Evolutionary conservation across 768 basidiomycete genomes (phyloP), one percentile per base, ranked within the genome.

Genomic region (Polyporus arcularius): DNA sequence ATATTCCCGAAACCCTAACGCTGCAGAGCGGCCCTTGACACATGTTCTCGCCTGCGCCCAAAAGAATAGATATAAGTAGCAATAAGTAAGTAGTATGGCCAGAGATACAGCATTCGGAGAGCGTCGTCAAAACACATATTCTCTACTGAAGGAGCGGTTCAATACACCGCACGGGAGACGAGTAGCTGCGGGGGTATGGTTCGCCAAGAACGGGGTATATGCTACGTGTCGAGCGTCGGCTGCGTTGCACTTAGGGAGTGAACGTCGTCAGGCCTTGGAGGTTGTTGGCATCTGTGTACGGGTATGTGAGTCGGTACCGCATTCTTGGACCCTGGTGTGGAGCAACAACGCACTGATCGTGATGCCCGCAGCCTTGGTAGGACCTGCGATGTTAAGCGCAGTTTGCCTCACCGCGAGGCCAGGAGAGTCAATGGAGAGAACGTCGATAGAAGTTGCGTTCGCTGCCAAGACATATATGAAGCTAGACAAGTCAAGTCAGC

Each of bases 391-490:
- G 60, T 75, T 70, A 40, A 78, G 63, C 11, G 71, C 64, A 61
- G 72, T 73, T 58, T 77, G 63, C 42, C 67, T 66, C 50, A 65
- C 52, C 0, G 74, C 74, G 52, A 73, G 52, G 8, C 79, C 79
- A 14, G 76, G 75, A 4, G 69, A 78, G 46, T 73, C 68, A 43
- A 80, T 71, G 18, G 75, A 69, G 21, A 79, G 52, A 35, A 79
- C 79, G n/a, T 75, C 70, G 53, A 82, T 67, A 4, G 74, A 69
- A 0, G 78, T 78, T 26, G 70, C 70, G 62, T 75, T 75, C 3
- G 79, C 72, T 2, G 73, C 69, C 46, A 80, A 63, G 39, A 79
- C 69, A 66, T 78, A 78, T 57, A 79, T 67, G 71, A 78, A 79
- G 68, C 79, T 80, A 57, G 10, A 46, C 43, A 30, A 15, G 38